Base-by-base conservation (phyloP, 208 protist species). In the Crithidia thermophila region DNA sequence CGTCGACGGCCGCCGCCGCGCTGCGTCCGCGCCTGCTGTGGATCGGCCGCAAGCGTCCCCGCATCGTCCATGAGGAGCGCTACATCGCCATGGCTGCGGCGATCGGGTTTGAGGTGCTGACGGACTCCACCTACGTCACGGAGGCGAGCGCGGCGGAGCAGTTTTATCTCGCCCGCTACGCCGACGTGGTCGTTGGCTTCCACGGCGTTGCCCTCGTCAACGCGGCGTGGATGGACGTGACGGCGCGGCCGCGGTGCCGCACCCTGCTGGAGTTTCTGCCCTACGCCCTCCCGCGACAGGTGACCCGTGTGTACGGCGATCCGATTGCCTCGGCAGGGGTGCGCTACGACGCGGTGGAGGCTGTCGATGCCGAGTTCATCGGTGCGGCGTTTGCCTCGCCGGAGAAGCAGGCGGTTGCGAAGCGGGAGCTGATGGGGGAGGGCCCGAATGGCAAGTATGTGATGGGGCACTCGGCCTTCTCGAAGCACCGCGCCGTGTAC, bases 161-260 rank as follows among this genome's bases (percentile, higher is more conserved):
- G 63, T 80, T 77, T 42, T 74, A 83, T 43, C 62, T 82, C 3
- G 65, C 50, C n/a, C 75, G 78, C 34, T 67, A 82, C 65, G 78
- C 82, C 16, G 78, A 85, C 39, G 78, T 82, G 16, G 57, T 85
- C 25, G 77, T 76, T 36, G 82, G 82, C 31, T 67, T 75, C 59
- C 76, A 84, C 62, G 79, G 75, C 6, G 66, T 65, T 30, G 49
- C 67, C 20, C 66, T 82, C 23, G 75, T 78, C 40, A 69, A 80
- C 57, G 74, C 74, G 21, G 47, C 77, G 20, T 83, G 69, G 67
- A 83, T 88, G 82, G 72, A 85, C 69, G 49, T 65, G 39, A 69
- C 68, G 36, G 37, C 20, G 13, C 65, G 43, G 43, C 23, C 16
- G 37, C 25, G 46, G 25, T 82, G 74, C 59, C 70, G 72, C 20